Conservation (phyloP, 177 flowering plant species). For the Vitis hybrid region DNA sequence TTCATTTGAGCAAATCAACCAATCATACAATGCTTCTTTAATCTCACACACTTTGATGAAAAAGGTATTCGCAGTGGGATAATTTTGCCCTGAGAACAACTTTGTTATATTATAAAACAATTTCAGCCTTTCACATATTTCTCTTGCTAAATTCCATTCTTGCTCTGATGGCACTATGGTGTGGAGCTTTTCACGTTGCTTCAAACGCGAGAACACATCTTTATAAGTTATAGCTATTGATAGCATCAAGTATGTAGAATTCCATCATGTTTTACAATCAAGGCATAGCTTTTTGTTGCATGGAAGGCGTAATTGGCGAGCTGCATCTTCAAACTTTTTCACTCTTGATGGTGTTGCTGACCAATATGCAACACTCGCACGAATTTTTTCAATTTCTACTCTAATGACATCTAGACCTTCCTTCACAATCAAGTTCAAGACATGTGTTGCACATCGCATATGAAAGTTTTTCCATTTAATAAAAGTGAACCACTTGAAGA, state of each 20-base stretch:
- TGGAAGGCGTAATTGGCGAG: background rate
- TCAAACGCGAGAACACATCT: no score
- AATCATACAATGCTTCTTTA: slow-evolving; percentile 3
- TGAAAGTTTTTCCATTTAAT: background rate
- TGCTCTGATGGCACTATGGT: background rate
- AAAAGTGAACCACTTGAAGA: background rate
- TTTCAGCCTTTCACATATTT: slow-evolving; percentile 14
- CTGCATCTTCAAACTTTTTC: background rate
- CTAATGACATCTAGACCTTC: no score
- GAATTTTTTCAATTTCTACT: background rate
- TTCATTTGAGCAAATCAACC: background rate
- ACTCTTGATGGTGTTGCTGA: slow-evolving; percentile 6
- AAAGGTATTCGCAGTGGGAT: background rate
- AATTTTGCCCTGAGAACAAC: no score
- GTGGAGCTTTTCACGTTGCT: background rate
- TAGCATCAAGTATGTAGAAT: slow-evolving; percentile 11
- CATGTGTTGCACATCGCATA: slow-evolving; percentile 8
- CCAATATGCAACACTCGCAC: slow-evolving; percentile 11
- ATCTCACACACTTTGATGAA: slow-evolving; percentile 7
- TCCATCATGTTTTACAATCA: slow-evolving; percentile 6
- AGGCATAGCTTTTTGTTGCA: background rate
- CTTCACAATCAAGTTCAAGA: background rate
- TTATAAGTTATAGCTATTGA: background rate
- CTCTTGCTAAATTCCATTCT: slow-evolving; percentile 9
- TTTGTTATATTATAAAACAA: background rate